These are phyloP conservation scores for Lolium multiflorum DNA, from an alignment of 176 grass and related monocot genomes.

Conservation along the genomic window DNA sequence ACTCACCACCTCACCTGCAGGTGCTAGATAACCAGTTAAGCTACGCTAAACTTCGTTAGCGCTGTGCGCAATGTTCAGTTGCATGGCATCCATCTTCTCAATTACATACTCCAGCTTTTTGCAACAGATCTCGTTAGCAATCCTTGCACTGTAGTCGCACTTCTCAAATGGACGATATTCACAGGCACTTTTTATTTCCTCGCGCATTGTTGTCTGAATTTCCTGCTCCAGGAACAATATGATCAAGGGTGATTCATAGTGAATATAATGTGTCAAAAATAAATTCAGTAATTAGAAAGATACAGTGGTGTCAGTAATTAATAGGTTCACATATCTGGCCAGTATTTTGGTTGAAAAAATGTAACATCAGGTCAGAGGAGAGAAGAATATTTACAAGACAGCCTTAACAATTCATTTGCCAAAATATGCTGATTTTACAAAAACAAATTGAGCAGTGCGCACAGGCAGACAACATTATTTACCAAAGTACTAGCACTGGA, in stretches of 20 bases:
- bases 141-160: slow-evolving; percentile 92
- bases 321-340: background rate
- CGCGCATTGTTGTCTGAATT: slow-evolving; percentile 83
- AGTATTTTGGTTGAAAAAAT: background rate
- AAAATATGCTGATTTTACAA: background rate
- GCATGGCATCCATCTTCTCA: slow-evolving; percentile 81
- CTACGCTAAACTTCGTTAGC: slow-evolving; percentile 28
- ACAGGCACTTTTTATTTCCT: slow-evolving; percentile 90
- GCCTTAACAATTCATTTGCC: background rate
- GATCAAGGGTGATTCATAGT: background rate
- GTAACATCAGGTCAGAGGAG: background rate
- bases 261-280: background rate
- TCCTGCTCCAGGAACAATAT: slow-evolving; percentile 57
- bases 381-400: slow-evolving; percentile 6
- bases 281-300: background rate
- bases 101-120: slow-evolving; percentile 92
- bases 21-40: background rate
- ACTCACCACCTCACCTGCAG: slow-evolving; percentile 32
- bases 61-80: slow-evolving; percentile 68
- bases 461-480: background rate
- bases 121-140: slow-evolving; percentile 87
- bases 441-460: background rate
- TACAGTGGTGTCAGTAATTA: background rate
- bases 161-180: slow-evolving; percentile 99
- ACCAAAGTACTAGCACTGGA: background rate